These are phyloP conservation scores for Brassica juncea DNA, from an alignment of 345 rosid genomes.

Conservation along the genomic window DNA sequence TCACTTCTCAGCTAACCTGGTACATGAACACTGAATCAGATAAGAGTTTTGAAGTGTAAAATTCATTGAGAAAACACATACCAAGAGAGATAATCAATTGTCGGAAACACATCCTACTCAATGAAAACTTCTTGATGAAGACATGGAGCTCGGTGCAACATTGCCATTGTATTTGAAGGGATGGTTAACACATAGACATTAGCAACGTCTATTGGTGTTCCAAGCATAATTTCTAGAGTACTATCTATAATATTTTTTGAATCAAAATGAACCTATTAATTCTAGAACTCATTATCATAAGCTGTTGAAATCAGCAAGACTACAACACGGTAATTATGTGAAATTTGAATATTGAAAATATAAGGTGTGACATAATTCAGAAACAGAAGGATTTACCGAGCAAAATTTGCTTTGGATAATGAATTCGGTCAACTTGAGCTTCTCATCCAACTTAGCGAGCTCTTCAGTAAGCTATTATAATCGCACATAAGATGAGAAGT, in stretches of 20 bases:
- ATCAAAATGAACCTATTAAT: too few relatives aligned
- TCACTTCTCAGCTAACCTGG: not conserved
- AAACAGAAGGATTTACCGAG: not conserved
- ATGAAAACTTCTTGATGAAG: too few relatives aligned
- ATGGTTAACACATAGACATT: not conserved
- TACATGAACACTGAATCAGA: not conserved
- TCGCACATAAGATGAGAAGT: too few relatives aligned
- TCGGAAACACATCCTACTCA: too few relatives aligned
- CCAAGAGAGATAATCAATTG: not conserved
- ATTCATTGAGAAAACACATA: not conserved
- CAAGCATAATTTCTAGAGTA: not conserved
- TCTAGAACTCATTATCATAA: not conserved
- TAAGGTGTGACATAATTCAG: not conserved
- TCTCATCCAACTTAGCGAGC: too few relatives aligned
- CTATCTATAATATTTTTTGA: not conserved
- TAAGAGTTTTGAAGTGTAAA: not conserved
- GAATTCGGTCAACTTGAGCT: not conserved
- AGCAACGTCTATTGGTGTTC: not conserved
- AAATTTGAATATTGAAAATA: too few relatives aligned
- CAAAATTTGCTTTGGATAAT: not conserved
- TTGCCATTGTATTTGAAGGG: not conserved
- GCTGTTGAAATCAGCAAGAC: not conserved
- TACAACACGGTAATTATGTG: not conserved
- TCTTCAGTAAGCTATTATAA: too few relatives aligned
- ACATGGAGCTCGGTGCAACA: too few relatives aligned